Conservation (phyloP, 2,329 filamentous ascomycete genomes). For the Mariannaea elegans region DNA sequence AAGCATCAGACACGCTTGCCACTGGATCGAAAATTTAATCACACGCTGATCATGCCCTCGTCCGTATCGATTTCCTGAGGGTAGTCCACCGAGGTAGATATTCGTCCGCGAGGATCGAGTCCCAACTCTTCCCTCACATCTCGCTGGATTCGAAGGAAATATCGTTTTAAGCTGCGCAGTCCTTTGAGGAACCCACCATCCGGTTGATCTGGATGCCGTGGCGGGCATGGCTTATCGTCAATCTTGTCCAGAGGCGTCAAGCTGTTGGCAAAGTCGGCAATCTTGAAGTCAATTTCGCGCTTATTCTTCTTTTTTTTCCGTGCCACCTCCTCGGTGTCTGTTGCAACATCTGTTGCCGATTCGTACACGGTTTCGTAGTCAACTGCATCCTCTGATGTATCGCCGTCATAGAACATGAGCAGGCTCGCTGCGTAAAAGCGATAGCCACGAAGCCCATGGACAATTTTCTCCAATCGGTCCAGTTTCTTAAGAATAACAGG, state of each 20-base stretch:
- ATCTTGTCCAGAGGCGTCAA: slow-evolving; percentile 85
- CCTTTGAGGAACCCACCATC: slow-evolving; percentile 92
- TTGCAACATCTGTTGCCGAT: slow-evolving; percentile 66
- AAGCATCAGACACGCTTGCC: slow-evolving; percentile 30
- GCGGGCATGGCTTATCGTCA: slow-evolving; percentile 75
- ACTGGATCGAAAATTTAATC: slow-evolving; percentile 15
- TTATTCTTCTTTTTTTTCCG: slow-evolving; percentile 59
- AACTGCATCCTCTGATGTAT: slow-evolving; percentile 59
- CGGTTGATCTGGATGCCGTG: slow-evolving; percentile 79
- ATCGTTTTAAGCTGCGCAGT: slow-evolving; percentile 78
- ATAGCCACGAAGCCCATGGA: slow-evolving; percentile 81
- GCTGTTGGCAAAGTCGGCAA: slow-evolving; percentile 98
- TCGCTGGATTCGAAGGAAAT: slow-evolving; percentile 87
- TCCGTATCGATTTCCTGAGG: slow-evolving; percentile 40
- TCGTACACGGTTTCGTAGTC: slow-evolving; percentile 63
- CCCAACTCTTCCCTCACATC: slow-evolving; percentile 71
- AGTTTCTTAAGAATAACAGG: slow-evolving; percentile 88
- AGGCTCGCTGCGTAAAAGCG: slow-evolving; percentile 95
- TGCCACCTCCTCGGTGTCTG: slow-evolving; percentile 64
- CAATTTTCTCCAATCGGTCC: slow-evolving; percentile 82
- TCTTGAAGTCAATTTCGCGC: slow-evolving; percentile 86
- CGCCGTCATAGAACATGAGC: slow-evolving; percentile 96
- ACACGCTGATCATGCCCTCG: slow-evolving; percentile 47
- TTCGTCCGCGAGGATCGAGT: slow-evolving; percentile 48
- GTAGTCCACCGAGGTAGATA: slow-evolving; percentile 31